Conservation (phyloP, 2,329 filamentous ascomycete genomes). For the Lasiodiplodia hormozganensis region DNA sequence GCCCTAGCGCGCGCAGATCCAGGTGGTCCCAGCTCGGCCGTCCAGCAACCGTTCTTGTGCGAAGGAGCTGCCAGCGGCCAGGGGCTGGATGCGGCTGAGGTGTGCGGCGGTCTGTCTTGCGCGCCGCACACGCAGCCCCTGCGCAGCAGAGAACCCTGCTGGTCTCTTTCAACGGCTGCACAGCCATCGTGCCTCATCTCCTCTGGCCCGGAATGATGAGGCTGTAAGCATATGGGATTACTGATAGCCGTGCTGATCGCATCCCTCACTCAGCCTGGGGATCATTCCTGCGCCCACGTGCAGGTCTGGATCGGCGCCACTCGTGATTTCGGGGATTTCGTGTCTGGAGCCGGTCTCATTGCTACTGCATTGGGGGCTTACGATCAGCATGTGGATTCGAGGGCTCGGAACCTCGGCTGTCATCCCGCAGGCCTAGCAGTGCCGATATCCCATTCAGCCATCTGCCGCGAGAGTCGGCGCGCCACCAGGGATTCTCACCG, state of each 20-base stretch:
- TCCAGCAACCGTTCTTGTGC: constrained; percentile 1
- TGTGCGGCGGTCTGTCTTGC: background rate
- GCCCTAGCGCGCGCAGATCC: background rate
- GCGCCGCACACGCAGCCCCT: background rate
- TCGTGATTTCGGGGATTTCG: too few species aligned
- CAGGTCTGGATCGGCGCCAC: constrained; percentile 19
- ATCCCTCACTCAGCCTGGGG: background rate
- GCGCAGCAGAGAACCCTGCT: background rate
- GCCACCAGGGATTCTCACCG: background rate
- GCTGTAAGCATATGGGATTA: background rate
- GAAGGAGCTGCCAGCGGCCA: background rate
- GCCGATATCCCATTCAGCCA: background rate
- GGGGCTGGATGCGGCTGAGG: constrained; percentile 20
- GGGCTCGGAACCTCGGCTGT: constrained; percentile 18
- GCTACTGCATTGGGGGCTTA: background rate
- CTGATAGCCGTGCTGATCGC: background rate
- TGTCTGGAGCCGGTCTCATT: constrained; percentile 2
- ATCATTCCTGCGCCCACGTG: constrained; percentile 5
- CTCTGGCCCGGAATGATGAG: background rate
- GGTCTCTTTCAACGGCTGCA: constrained; percentile 8
- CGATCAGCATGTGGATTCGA: background rate
- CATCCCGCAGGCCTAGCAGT: constrained; percentile 16
- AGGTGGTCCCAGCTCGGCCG: background rate
- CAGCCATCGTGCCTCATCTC: background rate
- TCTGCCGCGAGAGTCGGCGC: background rate